phyloP scores from a whole-genome alignment of 2,329 filamentous ascomycete genomes.

The Paecilomyces sp. region DNA sequence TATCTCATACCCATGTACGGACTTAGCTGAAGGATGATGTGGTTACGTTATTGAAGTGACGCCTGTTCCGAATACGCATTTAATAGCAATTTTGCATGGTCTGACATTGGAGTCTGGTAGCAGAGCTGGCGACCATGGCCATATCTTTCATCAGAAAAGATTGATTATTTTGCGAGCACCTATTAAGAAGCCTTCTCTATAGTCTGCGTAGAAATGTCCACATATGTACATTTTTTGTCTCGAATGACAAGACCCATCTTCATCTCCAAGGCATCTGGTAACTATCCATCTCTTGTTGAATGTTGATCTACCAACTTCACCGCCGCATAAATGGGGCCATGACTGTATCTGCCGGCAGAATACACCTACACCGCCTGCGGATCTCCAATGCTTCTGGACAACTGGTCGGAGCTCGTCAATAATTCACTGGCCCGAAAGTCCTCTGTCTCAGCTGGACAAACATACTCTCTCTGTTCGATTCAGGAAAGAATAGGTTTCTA shows the following conservation, averaged over 20 bases:
- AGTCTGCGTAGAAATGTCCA: no score
- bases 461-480: not conserved
- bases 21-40: not conserved
- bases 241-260: no score
- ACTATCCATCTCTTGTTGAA: not conserved
- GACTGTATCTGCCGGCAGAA: not conserved
- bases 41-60: not conserved
- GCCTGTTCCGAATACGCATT: not conserved
- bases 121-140: no score
- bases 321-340: not conserved
- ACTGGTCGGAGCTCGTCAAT: conserved; percentile 9
- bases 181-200: not conserved
- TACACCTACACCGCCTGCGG: conserved; percentile 13
- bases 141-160: no score
- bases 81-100: not conserved
- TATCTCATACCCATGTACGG: not conserved
- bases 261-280: no score
- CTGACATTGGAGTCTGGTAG: not conserved
- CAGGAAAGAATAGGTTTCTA: not conserved
- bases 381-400: conserved; percentile 14
- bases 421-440: not conserved
- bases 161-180: not conserved
- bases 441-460: not conserved
- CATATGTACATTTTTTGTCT: no score
- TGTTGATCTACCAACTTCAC: not conserved